Evolutionary conservation across 306 rosid species (phyloP).

Genomic region (Luffa aegyptiaca): DNA sequence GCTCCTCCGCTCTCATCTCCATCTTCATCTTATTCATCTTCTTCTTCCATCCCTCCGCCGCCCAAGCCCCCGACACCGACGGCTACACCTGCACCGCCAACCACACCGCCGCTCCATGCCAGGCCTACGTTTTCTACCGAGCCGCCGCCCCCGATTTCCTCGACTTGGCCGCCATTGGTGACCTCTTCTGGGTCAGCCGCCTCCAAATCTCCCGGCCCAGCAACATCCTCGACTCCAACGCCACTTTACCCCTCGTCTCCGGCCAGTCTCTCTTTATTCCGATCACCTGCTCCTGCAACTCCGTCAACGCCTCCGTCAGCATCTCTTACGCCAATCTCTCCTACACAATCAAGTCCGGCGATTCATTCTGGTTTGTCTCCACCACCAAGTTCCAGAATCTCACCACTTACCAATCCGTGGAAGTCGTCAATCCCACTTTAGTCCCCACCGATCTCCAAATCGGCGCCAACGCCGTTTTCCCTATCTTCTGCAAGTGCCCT

Average conservation of each 20-base stretch:
- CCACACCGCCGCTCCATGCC: constrained; percentile 37
- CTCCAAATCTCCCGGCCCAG: constrained; percentile 43
- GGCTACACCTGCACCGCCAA: constrained; percentile 45
- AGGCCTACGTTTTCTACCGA: constrained; percentile 55
- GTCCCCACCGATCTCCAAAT: constrained; percentile 26
- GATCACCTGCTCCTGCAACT: constrained; percentile 55
- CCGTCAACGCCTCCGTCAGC: constrained; percentile 24
- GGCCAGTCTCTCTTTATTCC: constrained; percentile 62
- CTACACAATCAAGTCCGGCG: constrained; percentile 28
- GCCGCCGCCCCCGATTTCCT: constrained; percentile 49
- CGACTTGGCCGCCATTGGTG: constrained; percentile 62
- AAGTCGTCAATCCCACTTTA: constrained; percentile 49
- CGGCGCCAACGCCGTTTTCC: constrained; percentile 43
- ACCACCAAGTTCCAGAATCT: constrained; percentile 33
- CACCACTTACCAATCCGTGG: constrained; percentile 63
- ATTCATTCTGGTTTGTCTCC: constrained; percentile 52
- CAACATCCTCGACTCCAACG: constrained; percentile 57
- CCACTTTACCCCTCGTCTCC: constrained; percentile 30
- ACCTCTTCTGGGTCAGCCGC: constrained; percentile 70
- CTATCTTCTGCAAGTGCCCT: constrained; percentile 80
- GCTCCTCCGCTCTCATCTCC: neutral
- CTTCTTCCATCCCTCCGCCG: constrained; percentile 19
- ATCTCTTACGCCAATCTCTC: constrained; percentile 73
- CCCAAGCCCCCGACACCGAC: constrained; percentile 29
- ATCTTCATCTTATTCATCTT: constrained; percentile 9